Percentiles rank a stretch among this genome's conserved stretches.
These are phyloP conservation scores for Penicillium sp. DNA, from an alignment of 2,329 filamentous ascomycete genomes.

Conservation along the genomic window DNA sequence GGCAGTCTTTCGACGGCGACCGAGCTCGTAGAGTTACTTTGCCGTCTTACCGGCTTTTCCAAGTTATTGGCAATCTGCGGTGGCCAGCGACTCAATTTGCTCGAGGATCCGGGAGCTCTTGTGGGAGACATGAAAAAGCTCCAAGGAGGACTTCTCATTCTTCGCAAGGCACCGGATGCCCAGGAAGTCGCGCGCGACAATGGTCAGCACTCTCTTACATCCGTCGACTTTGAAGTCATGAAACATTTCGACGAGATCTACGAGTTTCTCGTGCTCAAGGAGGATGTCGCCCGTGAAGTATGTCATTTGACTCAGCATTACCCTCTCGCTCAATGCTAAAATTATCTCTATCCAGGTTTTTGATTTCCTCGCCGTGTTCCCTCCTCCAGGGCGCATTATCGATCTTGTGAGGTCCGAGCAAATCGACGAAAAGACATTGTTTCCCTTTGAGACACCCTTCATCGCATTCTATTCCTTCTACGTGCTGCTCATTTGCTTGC, in stretches of 20 bases:
- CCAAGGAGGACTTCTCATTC: constrained; percentile 62
- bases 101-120: constrained; percentile 58
- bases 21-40: constrained; percentile 66
- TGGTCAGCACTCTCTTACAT: constrained; percentile 50
- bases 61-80: constrained; percentile 72
- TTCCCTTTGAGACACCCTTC: constrained; percentile 67
- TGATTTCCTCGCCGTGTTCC: constrained; percentile 67
- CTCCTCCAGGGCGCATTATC: constrained; percentile 63
- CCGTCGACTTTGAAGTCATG: constrained; percentile 75
- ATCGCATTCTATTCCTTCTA: constrained; percentile 71
- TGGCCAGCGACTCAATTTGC: constrained; percentile 64
- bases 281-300: constrained; percentile 67
- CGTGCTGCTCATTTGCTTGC: constrained; percentile 63
- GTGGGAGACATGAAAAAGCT: constrained; percentile 65
- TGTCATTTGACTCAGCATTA: constrained; percentile 9
- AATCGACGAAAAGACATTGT: constrained; percentile 60
- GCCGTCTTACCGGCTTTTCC: constrained; percentile 69
- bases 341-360: constrained; percentile 54
- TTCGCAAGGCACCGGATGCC: constrained; percentile 58
- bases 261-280: constrained; percentile 71
- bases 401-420: constrained; percentile 56
- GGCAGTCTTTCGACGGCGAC: constrained; percentile 69
- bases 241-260: constrained; percentile 82
- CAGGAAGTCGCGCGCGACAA: constrained; percentile 28
- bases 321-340: constrained; percentile 3